Evolutionary conservation across 345 rosid genomes (phyloP), one percentile per base, ranked within the genome.

Genomic region (Raphanus raphanistrum): DNA sequence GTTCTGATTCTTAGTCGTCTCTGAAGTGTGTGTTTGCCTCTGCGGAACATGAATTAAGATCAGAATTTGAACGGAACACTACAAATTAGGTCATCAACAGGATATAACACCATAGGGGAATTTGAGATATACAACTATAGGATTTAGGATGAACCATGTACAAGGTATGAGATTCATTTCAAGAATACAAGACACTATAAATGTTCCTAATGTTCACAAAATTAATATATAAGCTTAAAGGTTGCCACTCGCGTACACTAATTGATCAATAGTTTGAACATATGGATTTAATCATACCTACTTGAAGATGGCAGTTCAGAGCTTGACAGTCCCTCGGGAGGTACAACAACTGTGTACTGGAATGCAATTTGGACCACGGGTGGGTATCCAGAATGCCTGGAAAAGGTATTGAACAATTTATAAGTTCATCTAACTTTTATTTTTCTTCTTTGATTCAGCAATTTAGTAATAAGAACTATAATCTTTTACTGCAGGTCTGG

Each of bases 301-400:
- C 85, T 89, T 74, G 80, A 73, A 72, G 97, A 77, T 82, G 74
- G 80, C 79, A 80, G 71, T 70, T 75, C 84, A 25, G 93, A 78
- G 82, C 77, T 84, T 71, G 93, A 66, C 69, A 82, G 89, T 68
- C 86, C 96, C 79, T 92, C 93, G 7, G 97, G 97, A 48, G 96
- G 92, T 75, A 86, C 96, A 43, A 92, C 86, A 66, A 91, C 92
- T 29, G 98, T 86, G 81, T 95, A 95, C 76, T 91, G 98, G 84
- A 95, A 95, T 35, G 97, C 99, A 77, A 93, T 91, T 83, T 95
- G 99, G 76, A 95, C 76, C 52, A 88, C 88, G 2, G 98, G 99
- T 79, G 89, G 96, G 75, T 95, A 97, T 36, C 90, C 82, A 12
- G 90, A 50, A 81, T 90, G 89, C 67, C 99, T 95, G 88, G 52